Percentiles rank a stretch among this genome's conserved stretches.
These are phyloP conservation scores for Nannizziopsis arthrosporioides DNA, from an alignment of 2,329 filamentous ascomycete genomes.

Conservation along the genomic window DNA sequence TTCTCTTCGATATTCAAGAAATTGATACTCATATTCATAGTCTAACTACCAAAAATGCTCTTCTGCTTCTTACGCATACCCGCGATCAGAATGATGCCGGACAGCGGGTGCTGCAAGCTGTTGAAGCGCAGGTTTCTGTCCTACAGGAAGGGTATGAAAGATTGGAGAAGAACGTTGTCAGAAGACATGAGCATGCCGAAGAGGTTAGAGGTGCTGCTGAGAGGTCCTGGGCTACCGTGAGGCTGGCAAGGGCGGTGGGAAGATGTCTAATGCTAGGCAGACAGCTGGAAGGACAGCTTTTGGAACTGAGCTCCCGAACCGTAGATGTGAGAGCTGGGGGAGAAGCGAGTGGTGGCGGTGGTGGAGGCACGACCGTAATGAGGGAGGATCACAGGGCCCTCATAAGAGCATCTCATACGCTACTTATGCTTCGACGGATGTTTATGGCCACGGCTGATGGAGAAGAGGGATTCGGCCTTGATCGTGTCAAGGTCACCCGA, in stretches of 20 bases:
- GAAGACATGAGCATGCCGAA: slow-evolving; percentile 75
- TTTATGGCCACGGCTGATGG: slow-evolving; percentile 55
- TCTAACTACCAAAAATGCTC: slow-evolving; percentile 70
- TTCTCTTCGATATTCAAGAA: slow-evolving; percentile 93
- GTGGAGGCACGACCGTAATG: slow-evolving; percentile 20
- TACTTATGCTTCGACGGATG: slow-evolving; percentile 64
- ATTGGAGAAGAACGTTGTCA: slow-evolving; percentile 73
- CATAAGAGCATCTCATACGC: slow-evolving; percentile 67
- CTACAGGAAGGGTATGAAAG: slow-evolving; percentile 77
- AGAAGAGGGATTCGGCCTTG: slow-evolving; percentile 66
- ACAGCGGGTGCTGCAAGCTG: slow-evolving; percentile 57
- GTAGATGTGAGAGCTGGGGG: background rate
- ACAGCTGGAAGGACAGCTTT: slow-evolving; percentile 76
- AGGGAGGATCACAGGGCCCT: slow-evolving; percentile 65
- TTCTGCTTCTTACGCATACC: slow-evolving; percentile 70
- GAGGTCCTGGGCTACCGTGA: slow-evolving; percentile 67
- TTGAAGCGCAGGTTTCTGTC: slow-evolving; percentile 67
- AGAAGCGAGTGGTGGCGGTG: background rate
- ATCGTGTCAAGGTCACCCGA: slow-evolving; percentile 58
- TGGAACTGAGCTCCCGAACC: slow-evolving; percentile 48
- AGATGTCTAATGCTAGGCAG: slow-evolving; percentile 70
- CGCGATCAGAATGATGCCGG: slow-evolving; percentile 61
- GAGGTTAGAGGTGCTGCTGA: slow-evolving; percentile 67
- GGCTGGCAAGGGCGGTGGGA: slow-evolving; percentile 62
- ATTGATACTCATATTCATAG: slow-evolving; percentile 91